Percentiles rank a stretch among this genome's conserved stretches.
Conservation (phyloP, 2,329 filamentous ascomycete genomes). For the Ramichloridium luteum region DNA sequence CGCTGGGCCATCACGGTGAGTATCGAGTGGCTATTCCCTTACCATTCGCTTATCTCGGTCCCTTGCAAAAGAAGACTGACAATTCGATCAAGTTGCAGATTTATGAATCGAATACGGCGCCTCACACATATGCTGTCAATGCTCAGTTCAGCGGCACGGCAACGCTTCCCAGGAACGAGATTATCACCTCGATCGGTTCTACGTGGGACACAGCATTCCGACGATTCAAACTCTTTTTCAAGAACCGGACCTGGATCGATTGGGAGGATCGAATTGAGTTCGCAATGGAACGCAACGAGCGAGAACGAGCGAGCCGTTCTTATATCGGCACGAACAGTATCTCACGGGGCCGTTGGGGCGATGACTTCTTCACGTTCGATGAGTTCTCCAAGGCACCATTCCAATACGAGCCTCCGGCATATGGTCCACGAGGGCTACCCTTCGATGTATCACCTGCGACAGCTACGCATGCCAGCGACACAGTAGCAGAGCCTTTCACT, state of each 20-base stretch:
- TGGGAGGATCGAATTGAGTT: constrained; percentile 30
- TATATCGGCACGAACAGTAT: no score
- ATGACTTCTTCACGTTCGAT: no score
- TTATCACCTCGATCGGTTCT: constrained; percentile 23
- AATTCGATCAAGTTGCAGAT: constrained; percentile 38
- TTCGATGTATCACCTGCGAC: no score
- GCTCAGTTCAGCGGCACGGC: constrained; percentile 20
- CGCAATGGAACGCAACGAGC: constrained; percentile 10
- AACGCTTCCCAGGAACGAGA: constrained; percentile 10
- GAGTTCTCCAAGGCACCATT: constrained; percentile 5
- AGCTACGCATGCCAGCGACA: no score
- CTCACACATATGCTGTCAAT: constrained; percentile 49
- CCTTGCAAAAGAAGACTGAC: constrained; percentile 8
- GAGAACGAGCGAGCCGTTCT: no score
- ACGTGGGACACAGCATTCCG: constrained; percentile 24
- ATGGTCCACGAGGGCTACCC: no score
- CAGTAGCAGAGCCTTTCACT: no score
- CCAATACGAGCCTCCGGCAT: constrained; percentile 9
- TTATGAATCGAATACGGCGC: constrained; percentile 51
- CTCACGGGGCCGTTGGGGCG: no score
- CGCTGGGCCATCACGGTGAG: constrained; percentile 49
- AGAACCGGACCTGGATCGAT: constrained; percentile 26
- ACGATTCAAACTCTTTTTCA: constrained; percentile 30
- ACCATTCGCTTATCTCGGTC: constrained; percentile 1
- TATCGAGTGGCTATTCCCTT: constrained; percentile 5